Base-by-base conservation (phyloP, 169 alveolate genomes). In the Sarcocystis neurona region DNA sequence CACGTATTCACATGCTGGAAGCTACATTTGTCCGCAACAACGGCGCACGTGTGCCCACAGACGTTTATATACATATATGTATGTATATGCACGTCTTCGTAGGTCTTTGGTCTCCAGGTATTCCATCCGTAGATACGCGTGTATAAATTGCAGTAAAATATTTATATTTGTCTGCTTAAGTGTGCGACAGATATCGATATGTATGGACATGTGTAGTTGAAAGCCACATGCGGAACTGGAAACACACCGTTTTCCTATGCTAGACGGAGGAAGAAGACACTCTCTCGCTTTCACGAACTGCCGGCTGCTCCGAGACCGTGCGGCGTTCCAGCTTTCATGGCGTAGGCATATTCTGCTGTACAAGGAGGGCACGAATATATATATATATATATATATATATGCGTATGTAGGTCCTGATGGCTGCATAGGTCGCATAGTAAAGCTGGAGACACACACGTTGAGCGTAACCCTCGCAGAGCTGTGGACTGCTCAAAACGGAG, bases 401-500 rank as follows among this genome's bases (percentile, higher is more conserved):
- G 2, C 53, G 23, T 39, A 37, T 15, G 53, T 6, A 39, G 32
- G 27, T 30, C 2, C 80, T 3, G 44, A 68, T 30, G 63, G 30
- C 10, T 53, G 63, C 30, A 5, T 37, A n/a, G 79, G 79, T 12
- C 15, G 46, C 43, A 32, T 2, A 20, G 6, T n/a, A 5, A 6
- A 15, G n/a, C 3, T 68, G 15, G n/a, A 4, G 1, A 2, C 44
- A 2, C 43, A 20, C 5, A 1, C 43, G 4, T 6, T 8, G 2
- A 12, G 46, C 85, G 46, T 53, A 86, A 85, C 90, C 44, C 66
- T 89, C n/a, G n/a, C n/a, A n/a, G 23, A 79, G 89, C 15, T 80
- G 53, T 85, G 66, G 63, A 32, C 56, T 79, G 66, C 88, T 74
- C 32, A 89, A 86, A 41, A 68, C 88, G 27, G 92, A 79, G 46